phyloP scores from a whole-genome alignment of 2,329 filamentous ascomycete species.

The Tolypocladium guangdongense region DNA sequence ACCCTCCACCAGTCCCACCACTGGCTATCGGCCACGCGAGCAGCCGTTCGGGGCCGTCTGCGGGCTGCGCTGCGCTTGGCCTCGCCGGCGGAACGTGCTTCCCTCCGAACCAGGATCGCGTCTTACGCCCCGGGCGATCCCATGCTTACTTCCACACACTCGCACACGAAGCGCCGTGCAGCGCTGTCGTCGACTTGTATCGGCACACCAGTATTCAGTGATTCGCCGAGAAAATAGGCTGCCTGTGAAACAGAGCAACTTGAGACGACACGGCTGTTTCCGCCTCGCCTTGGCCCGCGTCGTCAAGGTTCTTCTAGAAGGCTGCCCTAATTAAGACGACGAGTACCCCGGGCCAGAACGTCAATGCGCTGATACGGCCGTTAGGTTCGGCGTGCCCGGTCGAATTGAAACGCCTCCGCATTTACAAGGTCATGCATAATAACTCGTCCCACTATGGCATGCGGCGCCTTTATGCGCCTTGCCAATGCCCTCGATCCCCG shows the following conservation, averaged over 20 bases:
- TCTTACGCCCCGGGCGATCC: neutral
- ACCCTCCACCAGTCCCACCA: neutral
- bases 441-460: neutral
- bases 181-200: neutral
- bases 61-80: neutral
- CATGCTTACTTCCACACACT: neutral
- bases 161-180: neutral
- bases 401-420: slow-evolving; percentile 1
- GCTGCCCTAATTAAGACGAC: neutral
- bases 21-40: neutral
- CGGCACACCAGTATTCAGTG: neutral
- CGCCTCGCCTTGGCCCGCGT: neutral
- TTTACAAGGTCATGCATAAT: neutral
- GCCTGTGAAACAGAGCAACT: neutral
- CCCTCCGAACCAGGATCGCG: neutral
- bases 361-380: neutral
- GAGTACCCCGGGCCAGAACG: neutral
- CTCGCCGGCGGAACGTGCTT: neutral
- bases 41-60: neutral
- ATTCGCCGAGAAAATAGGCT: neutral
- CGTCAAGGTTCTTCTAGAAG: neutral
- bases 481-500: neutral
- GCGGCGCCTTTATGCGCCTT: neutral
- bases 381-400: neutral
- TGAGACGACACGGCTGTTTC: neutral